Evolutionary conservation across 306 rosid genomes (phyloP).

Genomic region (Geum urbanum): DNA sequence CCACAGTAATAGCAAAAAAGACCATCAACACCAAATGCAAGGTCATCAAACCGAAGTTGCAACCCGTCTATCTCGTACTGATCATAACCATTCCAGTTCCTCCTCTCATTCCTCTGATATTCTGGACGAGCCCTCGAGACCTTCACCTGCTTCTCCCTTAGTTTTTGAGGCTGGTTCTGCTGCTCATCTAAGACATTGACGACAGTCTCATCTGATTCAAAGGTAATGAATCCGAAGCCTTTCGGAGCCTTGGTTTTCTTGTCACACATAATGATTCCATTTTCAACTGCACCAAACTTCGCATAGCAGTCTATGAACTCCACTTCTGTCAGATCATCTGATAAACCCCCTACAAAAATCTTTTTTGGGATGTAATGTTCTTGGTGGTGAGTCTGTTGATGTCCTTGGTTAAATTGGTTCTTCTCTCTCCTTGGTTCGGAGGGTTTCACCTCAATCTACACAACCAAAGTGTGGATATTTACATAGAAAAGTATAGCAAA

Average conservation of each 20-base stretch:
- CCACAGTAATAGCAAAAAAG: not conserved
- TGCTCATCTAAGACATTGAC: not conserved
- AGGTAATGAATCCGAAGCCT: constrained; percentile 21
- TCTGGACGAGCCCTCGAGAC: constrained; percentile 4
- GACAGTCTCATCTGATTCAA: not conserved
- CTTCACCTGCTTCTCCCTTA: constrained; percentile 13
- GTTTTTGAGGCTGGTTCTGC: not conserved
- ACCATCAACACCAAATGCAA: not conserved
- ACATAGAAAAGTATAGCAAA: no score
- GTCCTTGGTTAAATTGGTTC: not conserved
- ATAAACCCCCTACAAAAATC: constrained; percentile 24
- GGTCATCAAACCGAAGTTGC: not conserved
- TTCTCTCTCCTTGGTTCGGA: not conserved
- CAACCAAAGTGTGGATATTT: not conserved
- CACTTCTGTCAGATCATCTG: not conserved
- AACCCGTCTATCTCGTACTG: no score
- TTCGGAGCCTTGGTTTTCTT: not conserved
- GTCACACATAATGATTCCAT: not conserved
- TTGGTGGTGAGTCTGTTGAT: not conserved
- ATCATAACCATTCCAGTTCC: no score
- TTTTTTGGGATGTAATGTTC: not conserved
- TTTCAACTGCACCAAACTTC: constrained; percentile 1
- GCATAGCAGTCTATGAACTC: constrained; percentile 17
- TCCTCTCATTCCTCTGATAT: not conserved
- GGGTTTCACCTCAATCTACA: not conserved